Conservation (phyloP, 2,329 filamentous ascomycete species). For the Paecilomyces fulvus region DNA sequence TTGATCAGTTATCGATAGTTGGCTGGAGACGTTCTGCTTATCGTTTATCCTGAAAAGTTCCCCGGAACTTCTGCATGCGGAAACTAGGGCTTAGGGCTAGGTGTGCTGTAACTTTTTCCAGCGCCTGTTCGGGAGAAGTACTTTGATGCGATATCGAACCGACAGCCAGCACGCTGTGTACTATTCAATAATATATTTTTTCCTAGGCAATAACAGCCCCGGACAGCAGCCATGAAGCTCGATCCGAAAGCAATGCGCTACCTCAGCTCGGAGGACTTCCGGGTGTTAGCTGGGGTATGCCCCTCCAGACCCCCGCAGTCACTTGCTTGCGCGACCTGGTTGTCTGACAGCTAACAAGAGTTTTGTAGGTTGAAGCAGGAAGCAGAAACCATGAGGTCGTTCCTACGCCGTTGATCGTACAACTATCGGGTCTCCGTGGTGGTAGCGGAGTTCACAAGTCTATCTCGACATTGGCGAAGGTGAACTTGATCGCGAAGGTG, state of each 20-base stretch:
- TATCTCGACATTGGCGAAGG: slow-evolving; percentile 87
- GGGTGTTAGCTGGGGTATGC: slow-evolving; percentile 79
- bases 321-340: slow-evolving; percentile 14
- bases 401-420: slow-evolving; percentile 78
- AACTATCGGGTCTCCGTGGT: slow-evolving; percentile 71
- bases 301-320: slow-evolving; percentile 16
- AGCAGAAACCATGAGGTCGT: slow-evolving; percentile 97
- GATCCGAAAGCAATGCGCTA: slow-evolving; percentile 92
- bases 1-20: not conserved
- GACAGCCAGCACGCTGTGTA: not conserved
- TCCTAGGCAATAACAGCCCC: not conserved
- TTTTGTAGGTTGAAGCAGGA: slow-evolving; percentile 72
- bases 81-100: slow-evolving; percentile 34
- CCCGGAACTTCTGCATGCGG: slow-evolving; percentile 5
- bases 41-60: not conserved
- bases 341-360: slow-evolving; percentile 29
- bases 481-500: slow-evolving; percentile 79
- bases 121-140: slow-evolving; percentile 11
- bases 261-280: slow-evolving; percentile 87
- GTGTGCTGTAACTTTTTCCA: slow-evolving; percentile 21
- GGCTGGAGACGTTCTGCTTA: not conserved
- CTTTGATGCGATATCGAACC: not conserved
- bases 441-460: slow-evolving; percentile 71
- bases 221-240: slow-evolving; percentile 67
- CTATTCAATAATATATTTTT: not conserved